Base-by-base conservation (phyloP, 257 asterid genomes). In the Nicotiana paniculata region DNA sequence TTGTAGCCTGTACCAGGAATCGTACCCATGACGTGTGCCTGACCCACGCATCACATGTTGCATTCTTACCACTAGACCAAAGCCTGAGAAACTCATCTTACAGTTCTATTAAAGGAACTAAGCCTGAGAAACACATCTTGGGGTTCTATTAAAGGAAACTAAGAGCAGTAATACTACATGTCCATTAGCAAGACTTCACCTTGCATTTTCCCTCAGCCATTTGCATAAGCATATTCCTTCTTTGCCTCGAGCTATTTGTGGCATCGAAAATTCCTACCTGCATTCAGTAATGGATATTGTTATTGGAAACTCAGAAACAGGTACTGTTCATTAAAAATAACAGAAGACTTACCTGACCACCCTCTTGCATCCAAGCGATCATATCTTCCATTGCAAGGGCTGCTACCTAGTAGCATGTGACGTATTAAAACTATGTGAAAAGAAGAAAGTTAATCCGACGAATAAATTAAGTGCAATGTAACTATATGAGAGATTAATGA, bases 321-420 rank as follows among this genome's bases (percentile, higher is more conserved):
- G 79, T 58, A 74, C 78, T 21, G 63, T 76, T 72, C 43, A 84
- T 65, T 37, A n/a, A 16, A 78, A 86, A 69, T 48, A 83, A 8
- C 18, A 12, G 17, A 79, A 30, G 43, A 88, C 92, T 85, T 85
- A 90, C 99, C 93, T 96, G 99, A 77, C 99, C 99, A 83, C 99
- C 99, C 91, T 96, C 99, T 85, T 96, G 98, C 98, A 96, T 94
- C 99, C 99, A 96, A 77, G 97, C 92, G 85, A 91, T 94, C 99
- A 96, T 94, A 85, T 96, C 99, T 87, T 96, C 99, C 98, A 96
- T 91, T 69, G 99, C 99, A 79, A 96, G 92, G 86, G 99, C 99
- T 81, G 99, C 99, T 89, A 96, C 99, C 99, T 96, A 91, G 93
- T 88, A 89, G 97, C 89, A 91, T 81, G 95, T 84, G 91, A 91